Conservation (phyloP, 2,329 filamentous ascomycete genomes). For the Lecanicillium sp. region DNA sequence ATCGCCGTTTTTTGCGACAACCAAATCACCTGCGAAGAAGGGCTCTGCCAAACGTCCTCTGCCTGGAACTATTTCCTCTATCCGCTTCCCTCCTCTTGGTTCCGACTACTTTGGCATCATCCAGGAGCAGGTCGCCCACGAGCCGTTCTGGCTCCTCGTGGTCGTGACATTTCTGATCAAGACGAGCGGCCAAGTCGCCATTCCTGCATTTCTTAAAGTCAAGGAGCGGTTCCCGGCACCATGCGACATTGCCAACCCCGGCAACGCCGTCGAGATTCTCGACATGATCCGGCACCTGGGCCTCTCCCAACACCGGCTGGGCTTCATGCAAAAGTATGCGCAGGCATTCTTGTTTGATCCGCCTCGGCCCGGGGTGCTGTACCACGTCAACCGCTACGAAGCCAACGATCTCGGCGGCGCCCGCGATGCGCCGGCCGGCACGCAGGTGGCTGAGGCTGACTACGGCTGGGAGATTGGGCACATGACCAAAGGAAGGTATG, state of each 20-base stretch:
- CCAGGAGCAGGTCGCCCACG: conserved; percentile 68
- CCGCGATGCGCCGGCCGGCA: background rate
- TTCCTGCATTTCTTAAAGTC: conserved; percentile 67
- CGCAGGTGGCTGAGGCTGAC: conserved; percentile 13
- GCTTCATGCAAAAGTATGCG: conserved; percentile 64
- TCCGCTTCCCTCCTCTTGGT: conserved; percentile 63
- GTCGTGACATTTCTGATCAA: conserved; percentile 81
- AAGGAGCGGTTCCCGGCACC: conserved; percentile 64
- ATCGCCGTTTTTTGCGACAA: conserved; percentile 32
- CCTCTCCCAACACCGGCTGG: conserved; percentile 61
- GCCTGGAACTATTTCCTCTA: conserved; percentile 43
- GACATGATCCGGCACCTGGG: conserved; percentile 64
- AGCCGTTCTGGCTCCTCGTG: conserved; percentile 75
- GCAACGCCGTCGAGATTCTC: conserved; percentile 44
- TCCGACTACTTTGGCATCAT: conserved; percentile 67
- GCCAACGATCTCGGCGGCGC: conserved; percentile 25
- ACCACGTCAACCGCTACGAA: conserved; percentile 44
- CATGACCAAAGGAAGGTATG: conserved; percentile 75
- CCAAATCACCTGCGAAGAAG: conserved; percentile 15
- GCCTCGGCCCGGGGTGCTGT: conserved; percentile 53
- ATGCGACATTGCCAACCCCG: conserved; percentile 50
- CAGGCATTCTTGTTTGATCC: conserved; percentile 59
- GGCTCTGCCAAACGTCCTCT: conserved; percentile 28
- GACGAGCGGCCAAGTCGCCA: conserved; percentile 66
- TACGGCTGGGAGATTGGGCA: conserved; percentile 79